Evolutionary conservation across 176 grass and related monocot genomes (phyloP), one percentile per base, ranked within the genome.

Genomic region (Rhynchospora breviuscula): DNA sequence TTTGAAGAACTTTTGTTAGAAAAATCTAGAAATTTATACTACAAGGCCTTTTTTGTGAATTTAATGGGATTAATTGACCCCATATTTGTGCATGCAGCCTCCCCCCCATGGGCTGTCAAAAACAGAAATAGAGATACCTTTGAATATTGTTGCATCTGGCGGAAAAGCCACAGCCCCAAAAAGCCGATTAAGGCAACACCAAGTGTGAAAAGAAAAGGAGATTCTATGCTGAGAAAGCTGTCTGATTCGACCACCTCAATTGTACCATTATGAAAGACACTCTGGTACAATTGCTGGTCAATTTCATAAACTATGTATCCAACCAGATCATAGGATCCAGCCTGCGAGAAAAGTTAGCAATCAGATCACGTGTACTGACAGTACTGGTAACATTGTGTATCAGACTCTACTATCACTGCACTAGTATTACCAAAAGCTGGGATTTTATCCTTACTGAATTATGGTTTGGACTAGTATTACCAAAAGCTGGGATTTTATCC

Each of bases 231-330:
- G 47, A 94, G 78, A 25, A 94, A 90, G 4, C 85, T 87, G 70
- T 92, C 90, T 72, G 80, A 84, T 86, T 91, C 92, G 89, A 94
- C 86, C 58, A 97, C 90, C 71, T 98, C 92, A 5, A 98, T 57
- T 4, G 95, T 98, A 67, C 92, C 87, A 57, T 98, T 98, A 85
- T 98, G 94, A 83, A 98, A 98, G 8, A 98, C 90, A 82, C 81
- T 98, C 82, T 88, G 85, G 69, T 94, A 94, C 6, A 81, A 81
- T 44, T 94, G 85, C 84, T 94, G 90, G 72, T 94, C 92, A 2
- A 97, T 90, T 85, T 97, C 92, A 83, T 92, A 97, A 35, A 94
- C 85, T 61, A 97, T 94, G 60, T 83, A 87, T 19, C 90, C 95
- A 75, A 94, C 95, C 72, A 97, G 86, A 83, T 94, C 95, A 88